phyloP scores from a whole-genome alignment of 352 stramenopile genomes.

The Saprolegnia diclina region DNA sequence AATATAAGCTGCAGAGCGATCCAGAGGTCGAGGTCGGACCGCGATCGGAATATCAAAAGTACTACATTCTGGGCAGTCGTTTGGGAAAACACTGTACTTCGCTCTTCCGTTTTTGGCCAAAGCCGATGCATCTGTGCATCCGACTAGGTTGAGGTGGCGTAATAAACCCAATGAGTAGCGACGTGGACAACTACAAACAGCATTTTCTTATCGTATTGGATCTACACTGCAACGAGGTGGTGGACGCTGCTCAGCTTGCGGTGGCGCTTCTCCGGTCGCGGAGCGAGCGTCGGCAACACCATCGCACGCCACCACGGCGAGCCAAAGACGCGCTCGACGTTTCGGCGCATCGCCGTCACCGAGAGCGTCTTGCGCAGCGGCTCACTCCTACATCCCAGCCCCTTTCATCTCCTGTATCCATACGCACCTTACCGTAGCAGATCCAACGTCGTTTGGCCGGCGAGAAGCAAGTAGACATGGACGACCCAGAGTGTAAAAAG shows the following conservation, averaged over 20 bases:
- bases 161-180: too few relatives aligned
- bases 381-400: neutral
- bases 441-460: constrained; percentile 20
- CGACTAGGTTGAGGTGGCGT: too few relatives aligned
- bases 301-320: neutral
- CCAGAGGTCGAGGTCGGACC: too few relatives aligned
- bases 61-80: too few relatives aligned
- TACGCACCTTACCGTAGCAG: neutral
- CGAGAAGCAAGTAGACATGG: constrained; percentile 23
- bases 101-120: too few relatives aligned
- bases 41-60: too few relatives aligned
- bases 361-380: neutral
- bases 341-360: constrained; percentile 4
- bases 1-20: too few relatives aligned
- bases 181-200: too few relatives aligned
- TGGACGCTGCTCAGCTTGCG: neutral
- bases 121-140: too few relatives aligned
- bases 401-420: too few relatives aligned
- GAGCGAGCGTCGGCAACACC: neutral
- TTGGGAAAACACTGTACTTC: too few relatives aligned
- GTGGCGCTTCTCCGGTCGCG: neutral
- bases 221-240: neutral
- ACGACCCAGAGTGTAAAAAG: constrained; percentile 22
- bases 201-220: too few relatives aligned
- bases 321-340: constrained; percentile 13